These are phyloP conservation scores for Coemansia sp. DNA, from an alignment of 192 early-diverging fungal species.

Conservation along the genomic window DNA sequence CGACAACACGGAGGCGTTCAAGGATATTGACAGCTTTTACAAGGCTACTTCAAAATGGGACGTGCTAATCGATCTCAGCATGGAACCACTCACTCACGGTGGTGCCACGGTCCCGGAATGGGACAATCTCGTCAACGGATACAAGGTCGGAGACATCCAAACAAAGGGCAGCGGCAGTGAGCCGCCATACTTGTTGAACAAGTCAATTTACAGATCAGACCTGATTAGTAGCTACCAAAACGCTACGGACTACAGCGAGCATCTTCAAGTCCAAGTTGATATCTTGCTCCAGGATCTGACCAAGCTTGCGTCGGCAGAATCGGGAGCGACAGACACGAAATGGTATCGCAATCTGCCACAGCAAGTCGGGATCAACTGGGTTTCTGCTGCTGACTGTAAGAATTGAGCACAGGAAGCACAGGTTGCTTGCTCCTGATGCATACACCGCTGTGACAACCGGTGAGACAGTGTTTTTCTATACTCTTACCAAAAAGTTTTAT, in stretches of 20 bases:
- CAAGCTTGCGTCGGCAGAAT: conserved; percentile 49
- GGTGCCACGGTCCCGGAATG: conserved; percentile 56
- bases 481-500: conserved; percentile 6
- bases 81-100: conserved; percentile 55
- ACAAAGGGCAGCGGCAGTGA: conserved; percentile 7
- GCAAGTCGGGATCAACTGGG: conserved; percentile 56
- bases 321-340: conserved; percentile 53
- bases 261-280: conserved; percentile 64
- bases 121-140: conserved; percentile 33
- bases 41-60: conserved; percentile 58
- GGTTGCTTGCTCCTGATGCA: not conserved
- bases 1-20: conserved; percentile 28
- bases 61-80: conserved; percentile 60
- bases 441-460: not conserved
- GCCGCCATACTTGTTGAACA: conserved; percentile 57
- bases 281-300: conserved; percentile 57
- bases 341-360: conserved; percentile 73
- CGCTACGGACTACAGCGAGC: conserved; percentile 64
- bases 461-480: not conserved
- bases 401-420: conserved; percentile 5
- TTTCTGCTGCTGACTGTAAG: conserved; percentile 34
- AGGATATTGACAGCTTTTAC: conserved; percentile 49
- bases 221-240: conserved; percentile 70
- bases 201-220: conserved; percentile 60
- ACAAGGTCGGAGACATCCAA: conserved; percentile 13